Evolutionary conservation across 192 early-diverging fungal genomes (phyloP).

Genomic region (Rhizophagus sp.): DNA sequence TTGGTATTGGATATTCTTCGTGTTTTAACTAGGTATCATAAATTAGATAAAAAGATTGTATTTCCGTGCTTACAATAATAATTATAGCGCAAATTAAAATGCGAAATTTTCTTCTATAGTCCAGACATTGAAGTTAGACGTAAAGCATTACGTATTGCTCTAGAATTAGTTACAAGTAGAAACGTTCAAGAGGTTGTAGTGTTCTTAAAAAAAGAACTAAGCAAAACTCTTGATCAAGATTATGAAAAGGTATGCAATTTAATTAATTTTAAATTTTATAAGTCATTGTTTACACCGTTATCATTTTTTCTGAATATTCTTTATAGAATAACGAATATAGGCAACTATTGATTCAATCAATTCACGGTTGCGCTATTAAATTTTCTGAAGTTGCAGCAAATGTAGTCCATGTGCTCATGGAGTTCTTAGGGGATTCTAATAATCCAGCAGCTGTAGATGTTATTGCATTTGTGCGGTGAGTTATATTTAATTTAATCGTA

Average conservation of each 20-base stretch:
- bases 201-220: slow-evolving; percentile 94
- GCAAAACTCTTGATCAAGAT: slow-evolving; percentile 88
- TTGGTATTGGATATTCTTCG: slow-evolving; percentile 97
- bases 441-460: slow-evolving; percentile 92
- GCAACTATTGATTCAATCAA: slow-evolving; percentile 93
- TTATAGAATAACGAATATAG: slow-evolving; percentile 87
- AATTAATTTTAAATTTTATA: slow-evolving; percentile 9
- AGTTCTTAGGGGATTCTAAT: slow-evolving; percentile 90
- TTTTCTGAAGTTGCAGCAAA: slow-evolving; percentile 96
- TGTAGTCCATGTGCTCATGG: slow-evolving; percentile 94
- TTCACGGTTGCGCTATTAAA: slow-evolving; percentile 93
- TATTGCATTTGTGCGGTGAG: slow-evolving; percentile 88
- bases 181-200: slow-evolving; percentile 93
- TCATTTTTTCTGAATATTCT: slow-evolving; percentile 16
- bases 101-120: slow-evolving; percentile 42
- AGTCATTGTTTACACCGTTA: background rate
- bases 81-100: background rate
- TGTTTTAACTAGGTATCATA: slow-evolving; percentile 68
- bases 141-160: slow-evolving; percentile 82
- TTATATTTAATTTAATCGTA: background rate
- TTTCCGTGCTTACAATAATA: background rate
- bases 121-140: slow-evolving; percentile 95
- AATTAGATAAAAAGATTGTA: background rate
- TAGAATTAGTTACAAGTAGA: slow-evolving; percentile 87
- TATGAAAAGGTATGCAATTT: slow-evolving; percentile 73